phyloP scores from a whole-genome alignment of 306 rosid species.

The Fragaria nilgerrensis region DNA sequence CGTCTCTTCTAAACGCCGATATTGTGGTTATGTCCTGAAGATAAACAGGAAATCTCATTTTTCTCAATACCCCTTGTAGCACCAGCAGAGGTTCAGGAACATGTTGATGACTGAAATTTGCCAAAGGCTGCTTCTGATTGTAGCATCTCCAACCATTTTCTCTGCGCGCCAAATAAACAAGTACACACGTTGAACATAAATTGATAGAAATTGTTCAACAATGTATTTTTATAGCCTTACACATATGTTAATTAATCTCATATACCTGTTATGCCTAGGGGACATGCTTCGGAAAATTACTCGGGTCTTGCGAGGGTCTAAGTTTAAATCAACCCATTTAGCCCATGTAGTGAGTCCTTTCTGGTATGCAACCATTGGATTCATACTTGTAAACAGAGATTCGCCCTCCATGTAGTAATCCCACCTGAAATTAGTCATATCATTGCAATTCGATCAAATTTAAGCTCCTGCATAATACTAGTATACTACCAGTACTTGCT shows the following conservation, averaged over 20 bases:
- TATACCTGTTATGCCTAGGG: conserved; percentile 91
- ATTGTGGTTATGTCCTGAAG: conserved; percentile 80
- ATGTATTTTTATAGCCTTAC: not conserved
- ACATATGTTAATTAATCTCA: not conserved
- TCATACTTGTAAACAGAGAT: conserved; percentile 48
- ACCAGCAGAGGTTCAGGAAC: conserved; percentile 73
- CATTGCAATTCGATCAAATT: not conserved
- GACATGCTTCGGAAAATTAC: conserved; percentile 92
- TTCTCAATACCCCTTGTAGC: conserved; percentile 65
- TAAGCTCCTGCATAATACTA: not conserved
- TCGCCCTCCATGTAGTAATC: conserved; percentile 87
- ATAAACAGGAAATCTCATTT: conserved; percentile 85
- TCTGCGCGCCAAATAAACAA: conserved; percentile 37
- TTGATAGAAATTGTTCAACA: not conserved
- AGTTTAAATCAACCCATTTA: conserved; percentile 85
- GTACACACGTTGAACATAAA: not conserved
- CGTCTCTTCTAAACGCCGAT: conserved; percentile 84
- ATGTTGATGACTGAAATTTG: conserved; percentile 68
- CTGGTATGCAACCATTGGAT: conserved; percentile 94
- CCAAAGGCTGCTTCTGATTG: conserved; percentile 76
- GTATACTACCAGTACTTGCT: no score
- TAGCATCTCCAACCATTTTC: conserved; percentile 95
- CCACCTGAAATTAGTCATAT: conserved; percentile 58
- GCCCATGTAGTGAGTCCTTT: conserved; percentile 98
- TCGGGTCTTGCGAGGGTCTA: conserved; percentile 59